Percentiles rank a stretch among this genome's conserved stretches.
Conservation (phyloP, 768 basidiomycete species). For the Pleurotus platypus region DNA sequence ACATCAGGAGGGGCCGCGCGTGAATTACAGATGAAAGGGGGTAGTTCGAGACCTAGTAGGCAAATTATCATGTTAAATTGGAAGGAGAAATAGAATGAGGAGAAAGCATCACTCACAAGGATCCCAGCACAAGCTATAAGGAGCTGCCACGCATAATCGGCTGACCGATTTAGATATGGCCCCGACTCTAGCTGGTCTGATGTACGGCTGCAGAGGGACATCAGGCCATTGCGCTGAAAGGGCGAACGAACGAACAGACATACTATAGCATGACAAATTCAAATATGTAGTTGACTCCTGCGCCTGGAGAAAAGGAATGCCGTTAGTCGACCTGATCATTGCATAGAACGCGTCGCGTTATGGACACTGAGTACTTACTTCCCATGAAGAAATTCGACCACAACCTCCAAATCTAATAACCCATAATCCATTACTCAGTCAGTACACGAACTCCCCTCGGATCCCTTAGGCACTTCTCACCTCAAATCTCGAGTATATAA, state of each 20-base stretch:
- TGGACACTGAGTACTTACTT: conserved; percentile 26
- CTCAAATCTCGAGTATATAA: conserved; percentile 49
- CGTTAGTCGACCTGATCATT: not conserved
- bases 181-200: conserved; percentile 61
- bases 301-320: conserved; percentile 22
- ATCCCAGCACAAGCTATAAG: conserved; percentile 51
- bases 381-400: conserved; percentile 75
- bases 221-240: too few species aligned
- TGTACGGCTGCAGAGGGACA: conserved; percentile 46
- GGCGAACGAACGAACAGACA: conserved; percentile 12
- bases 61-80: not conserved
- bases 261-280: conserved; percentile 73
- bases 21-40: conserved; percentile 58
- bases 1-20: conserved; percentile 61
- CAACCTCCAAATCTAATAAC: conserved; percentile 63
- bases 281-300: conserved; percentile 57
- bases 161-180: conserved; percentile 55
- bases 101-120: conserved; percentile 43
- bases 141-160: conserved; percentile 78
- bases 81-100: not conserved
- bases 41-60: conserved; percentile 44
- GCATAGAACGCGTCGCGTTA: not conserved
- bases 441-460: not conserved
- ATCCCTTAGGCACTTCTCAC: conserved; percentile 26
- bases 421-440: conserved; percentile 3